Percentiles rank a stretch among this genome's conserved stretches.
These are phyloP conservation scores for Biscogniauxia sp. DNA, from an alignment of 2,329 filamentous ascomycete species.

Conservation along the genomic window DNA sequence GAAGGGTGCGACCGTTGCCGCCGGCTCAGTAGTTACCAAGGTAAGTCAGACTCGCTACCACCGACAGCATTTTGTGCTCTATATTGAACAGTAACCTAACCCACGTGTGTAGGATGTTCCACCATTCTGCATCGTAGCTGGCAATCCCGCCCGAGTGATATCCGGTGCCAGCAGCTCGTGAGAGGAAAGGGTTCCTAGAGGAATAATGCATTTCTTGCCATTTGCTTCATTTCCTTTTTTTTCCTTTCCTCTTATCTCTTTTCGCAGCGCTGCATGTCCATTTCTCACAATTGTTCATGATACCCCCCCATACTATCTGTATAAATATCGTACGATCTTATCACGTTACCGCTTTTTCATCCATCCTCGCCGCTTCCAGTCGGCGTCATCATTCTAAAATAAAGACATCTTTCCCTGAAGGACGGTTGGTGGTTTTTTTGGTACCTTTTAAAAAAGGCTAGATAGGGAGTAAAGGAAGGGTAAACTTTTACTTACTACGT, in stretches of 20 bases:
- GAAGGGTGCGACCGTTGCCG: slow-evolving; percentile 74
- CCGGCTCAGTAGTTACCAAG: slow-evolving; percentile 83
- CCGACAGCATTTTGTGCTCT: background rate
- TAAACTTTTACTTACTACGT: background rate
- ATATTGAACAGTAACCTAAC: background rate
- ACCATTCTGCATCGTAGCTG: background rate
- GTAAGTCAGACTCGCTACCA: slow-evolving; percentile 33
- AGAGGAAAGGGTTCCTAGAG: background rate
- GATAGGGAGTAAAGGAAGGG: background rate
- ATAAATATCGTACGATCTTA: background rate
- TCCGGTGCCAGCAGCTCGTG: background rate
- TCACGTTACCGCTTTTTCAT: slow-evolving; percentile 17
- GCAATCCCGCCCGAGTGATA: background rate
- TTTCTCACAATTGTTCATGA: background rate
- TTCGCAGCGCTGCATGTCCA: background rate
- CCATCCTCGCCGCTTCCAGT: background rate
- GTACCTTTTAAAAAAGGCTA: background rate
- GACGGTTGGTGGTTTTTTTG: background rate
- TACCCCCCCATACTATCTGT: background rate
- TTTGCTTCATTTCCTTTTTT: background rate
- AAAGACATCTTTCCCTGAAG: background rate
- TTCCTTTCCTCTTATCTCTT: background rate
- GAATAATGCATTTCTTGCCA: background rate
- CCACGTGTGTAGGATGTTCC: background rate
- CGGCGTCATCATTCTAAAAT: background rate